Evolutionary conservation across 306 rosid species (phyloP).

Genomic region (Sesbania bispinosa): DNA sequence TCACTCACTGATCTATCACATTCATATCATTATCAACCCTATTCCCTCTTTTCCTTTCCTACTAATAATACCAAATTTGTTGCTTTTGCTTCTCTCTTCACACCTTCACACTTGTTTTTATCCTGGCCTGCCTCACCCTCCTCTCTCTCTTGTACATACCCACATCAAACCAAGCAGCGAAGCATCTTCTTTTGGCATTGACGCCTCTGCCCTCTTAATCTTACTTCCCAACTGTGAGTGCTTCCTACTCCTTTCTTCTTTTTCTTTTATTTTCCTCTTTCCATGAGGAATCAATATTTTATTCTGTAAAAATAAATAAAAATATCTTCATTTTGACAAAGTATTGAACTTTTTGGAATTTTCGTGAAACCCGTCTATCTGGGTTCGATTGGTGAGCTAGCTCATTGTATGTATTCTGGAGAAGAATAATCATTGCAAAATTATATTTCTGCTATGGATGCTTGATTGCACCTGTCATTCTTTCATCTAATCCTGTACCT

Average conservation of each 20-base stretch:
- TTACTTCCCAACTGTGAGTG: constrained; percentile 29
- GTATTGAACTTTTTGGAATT: constrained; percentile 27
- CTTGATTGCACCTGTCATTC: too few species aligned
- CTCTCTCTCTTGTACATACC: too few species aligned
- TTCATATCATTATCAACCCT: too few species aligned
- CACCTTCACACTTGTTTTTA: too few species aligned
- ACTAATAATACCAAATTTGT: not conserved
- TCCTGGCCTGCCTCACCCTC: too few species aligned
- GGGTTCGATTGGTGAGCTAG: constrained; percentile 10
- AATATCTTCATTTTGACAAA: constrained; percentile 9
- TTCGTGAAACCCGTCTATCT: constrained; percentile 33
- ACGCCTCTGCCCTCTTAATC: not conserved
- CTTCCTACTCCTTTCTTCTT: too few species aligned
- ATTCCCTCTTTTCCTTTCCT: too few species aligned
- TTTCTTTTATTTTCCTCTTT: not conserved
- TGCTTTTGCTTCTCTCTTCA: too few species aligned
- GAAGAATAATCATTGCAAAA: not conserved
- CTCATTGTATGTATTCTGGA: not conserved
- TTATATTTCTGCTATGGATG: too few species aligned
- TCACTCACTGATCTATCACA: too few species aligned
- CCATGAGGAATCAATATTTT: not conserved
- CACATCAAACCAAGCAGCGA: constrained; percentile 27
- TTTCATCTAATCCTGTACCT: too few species aligned
- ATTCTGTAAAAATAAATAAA: too few species aligned
- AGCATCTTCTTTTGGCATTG: constrained; percentile 33